These are phyloP conservation scores for Chlorella sp. DNA, from an alignment of 139 green algal species.

Conservation along the genomic window DNA sequence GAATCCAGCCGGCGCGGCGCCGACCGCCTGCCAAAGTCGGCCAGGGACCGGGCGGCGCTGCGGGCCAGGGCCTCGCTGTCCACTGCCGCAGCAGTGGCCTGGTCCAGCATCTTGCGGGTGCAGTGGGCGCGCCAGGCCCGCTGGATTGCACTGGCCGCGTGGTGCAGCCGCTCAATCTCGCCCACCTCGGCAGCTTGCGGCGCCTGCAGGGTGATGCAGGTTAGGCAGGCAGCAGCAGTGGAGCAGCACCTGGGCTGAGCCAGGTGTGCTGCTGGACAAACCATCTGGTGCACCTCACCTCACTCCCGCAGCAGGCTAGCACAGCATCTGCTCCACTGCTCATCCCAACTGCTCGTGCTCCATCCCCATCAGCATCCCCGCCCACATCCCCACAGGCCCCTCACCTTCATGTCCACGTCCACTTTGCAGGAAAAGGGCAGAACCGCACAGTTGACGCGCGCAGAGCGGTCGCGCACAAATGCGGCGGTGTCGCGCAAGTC, in stretches of 20 bases:
- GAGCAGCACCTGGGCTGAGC: no score
- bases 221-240: no score
- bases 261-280: no score
- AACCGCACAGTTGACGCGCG: constrained; percentile 74
- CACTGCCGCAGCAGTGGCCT: no score
- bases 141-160: constrained; percentile 55
- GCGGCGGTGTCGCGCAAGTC: constrained; percentile 77
- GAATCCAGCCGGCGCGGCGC: constrained; percentile 15
- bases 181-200: constrained; percentile 47
- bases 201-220: constrained; percentile 13
- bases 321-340: no score
- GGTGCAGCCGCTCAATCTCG: constrained; percentile 41
- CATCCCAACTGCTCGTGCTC: no score
- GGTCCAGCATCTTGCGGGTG: constrained; percentile 2
- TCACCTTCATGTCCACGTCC: constrained; percentile 41
- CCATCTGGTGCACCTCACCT: no score
- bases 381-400: not conserved
- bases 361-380: no score
- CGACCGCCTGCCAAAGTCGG: not conserved
- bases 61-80: no score
- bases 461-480: constrained; percentile 73
- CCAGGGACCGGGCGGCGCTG: not conserved
- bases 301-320: no score
- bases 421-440: constrained; percentile 59
- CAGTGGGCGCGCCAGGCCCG: constrained; percentile 47